A percentile compares a stretch with the other conserved stretches of the same genome.
phyloP scores from a whole-genome alignment of 345 rosid species.

The Sisymbrium altissimum region DNA sequence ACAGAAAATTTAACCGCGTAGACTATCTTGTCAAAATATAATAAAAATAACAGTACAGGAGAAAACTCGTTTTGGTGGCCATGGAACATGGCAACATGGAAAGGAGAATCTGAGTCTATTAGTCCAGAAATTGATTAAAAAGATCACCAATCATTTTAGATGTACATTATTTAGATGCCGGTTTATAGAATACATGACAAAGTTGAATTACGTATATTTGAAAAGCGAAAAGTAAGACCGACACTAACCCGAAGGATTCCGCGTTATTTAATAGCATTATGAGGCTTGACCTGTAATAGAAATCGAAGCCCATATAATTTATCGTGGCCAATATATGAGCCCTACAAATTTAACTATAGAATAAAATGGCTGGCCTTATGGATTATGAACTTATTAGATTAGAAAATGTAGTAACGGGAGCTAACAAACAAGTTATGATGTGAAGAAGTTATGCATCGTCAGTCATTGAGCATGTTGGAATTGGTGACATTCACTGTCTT shows the following conservation, averaged over 20 bases:
- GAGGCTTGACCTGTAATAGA: neutral
- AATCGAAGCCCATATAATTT: neutral
- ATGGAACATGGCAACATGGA: slow-evolving; percentile 22
- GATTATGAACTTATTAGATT: neutral
- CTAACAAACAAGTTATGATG: neutral
- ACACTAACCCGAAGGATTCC: too few species aligned
- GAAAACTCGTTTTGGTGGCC: neutral
- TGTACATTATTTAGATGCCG: slow-evolving; percentile 7
- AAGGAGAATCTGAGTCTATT: slow-evolving; percentile 16
- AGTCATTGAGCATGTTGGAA: neutral
- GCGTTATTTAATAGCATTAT: too few species aligned
- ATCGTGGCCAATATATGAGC: neutral
- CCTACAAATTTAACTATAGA: neutral
- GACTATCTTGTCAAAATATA: neutral
- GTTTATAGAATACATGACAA: slow-evolving; percentile 3
- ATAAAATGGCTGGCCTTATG: neutral
- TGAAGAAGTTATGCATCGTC: neutral
- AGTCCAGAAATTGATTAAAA: neutral
- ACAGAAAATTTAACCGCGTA: slow-evolving; percentile 20
- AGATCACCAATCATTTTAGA: neutral
- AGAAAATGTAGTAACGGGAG: neutral
- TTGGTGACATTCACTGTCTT: neutral
- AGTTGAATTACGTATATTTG: too few species aligned
- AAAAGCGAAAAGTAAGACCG: too few species aligned
- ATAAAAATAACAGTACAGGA: neutral